Percentiles rank a stretch among this genome's conserved stretches.
Evolutionary conservation across 2,329 filamentous ascomycete genomes (phyloP).

Genomic region (Dothidotthia symphoricarpi): DNA sequence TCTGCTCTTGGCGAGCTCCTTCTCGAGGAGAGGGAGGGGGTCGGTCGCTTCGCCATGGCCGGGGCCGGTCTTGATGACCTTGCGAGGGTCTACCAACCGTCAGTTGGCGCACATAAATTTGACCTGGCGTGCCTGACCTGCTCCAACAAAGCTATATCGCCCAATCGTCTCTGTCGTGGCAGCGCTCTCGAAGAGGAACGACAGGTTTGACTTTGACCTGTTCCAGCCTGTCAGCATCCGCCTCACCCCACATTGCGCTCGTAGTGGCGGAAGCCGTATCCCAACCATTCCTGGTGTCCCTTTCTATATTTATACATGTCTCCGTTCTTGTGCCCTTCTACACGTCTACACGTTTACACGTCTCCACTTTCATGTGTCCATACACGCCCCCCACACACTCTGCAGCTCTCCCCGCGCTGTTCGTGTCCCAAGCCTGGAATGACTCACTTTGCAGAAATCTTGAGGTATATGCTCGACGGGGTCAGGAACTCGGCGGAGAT

Average conservation of each 20-base stretch:
- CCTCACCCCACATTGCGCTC: no score
- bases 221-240: conserved; percentile 11
- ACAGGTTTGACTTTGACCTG: conserved; percentile 67
- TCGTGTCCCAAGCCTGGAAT: conserved; percentile 7
- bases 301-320: no score
- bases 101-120: conserved; percentile 6
- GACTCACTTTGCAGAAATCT: conserved; percentile 71
- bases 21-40: conserved; percentile 77
- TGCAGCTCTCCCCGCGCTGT: not conserved
- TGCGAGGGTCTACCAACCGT: conserved; percentile 56
- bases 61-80: conserved; percentile 82
- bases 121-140: conserved; percentile 52
- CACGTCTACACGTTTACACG: no score
- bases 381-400: not conserved
- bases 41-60: conserved; percentile 83
- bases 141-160: conserved; percentile 92
- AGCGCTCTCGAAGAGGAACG: conserved; percentile 94
- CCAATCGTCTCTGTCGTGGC: conserved; percentile 88
- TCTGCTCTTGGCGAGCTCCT: conserved; percentile 73
- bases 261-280: no score
- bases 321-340: not conserved
- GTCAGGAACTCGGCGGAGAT: conserved; percentile 92
- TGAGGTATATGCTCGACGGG: conserved; percentile 91
- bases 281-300: no score
- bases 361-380: no score